A percentile compares a stretch with the other conserved stretches of the same genome.
Conservation (phyloP, 2,329 filamentous ascomycete species). For the Fusarium luffae region DNA sequence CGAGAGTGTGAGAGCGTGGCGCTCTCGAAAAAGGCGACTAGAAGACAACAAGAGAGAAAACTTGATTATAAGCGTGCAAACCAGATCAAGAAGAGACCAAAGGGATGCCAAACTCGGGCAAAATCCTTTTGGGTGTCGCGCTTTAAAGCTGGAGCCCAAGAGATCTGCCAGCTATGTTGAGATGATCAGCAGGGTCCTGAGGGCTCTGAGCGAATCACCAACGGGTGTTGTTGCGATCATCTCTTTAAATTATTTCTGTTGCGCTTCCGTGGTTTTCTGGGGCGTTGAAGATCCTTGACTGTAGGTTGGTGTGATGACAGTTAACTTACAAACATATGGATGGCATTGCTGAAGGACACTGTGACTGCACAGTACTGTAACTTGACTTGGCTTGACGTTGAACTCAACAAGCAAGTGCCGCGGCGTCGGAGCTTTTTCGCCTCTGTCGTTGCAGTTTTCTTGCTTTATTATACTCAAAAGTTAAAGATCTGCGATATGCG, state of each 20-base stretch:
- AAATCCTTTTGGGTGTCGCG: constrained; percentile 18
- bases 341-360: not conserved
- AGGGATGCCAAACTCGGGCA: constrained; percentile 14
- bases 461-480: constrained; percentile 2
- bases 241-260: constrained; percentile 9
- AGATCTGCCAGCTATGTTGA: constrained; percentile 37
- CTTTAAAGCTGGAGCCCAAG: not conserved
- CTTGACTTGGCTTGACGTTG: not conserved
- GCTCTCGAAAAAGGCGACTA: constrained; percentile 7
- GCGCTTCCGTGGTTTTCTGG: constrained; percentile 14
- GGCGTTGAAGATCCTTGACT: not conserved
- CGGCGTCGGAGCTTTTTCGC: constrained; percentile 15
- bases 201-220: constrained; percentile 29
- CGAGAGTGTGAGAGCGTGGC: constrained; percentile 38
- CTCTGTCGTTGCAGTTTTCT: constrained; percentile 3
- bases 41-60: constrained; percentile 21
- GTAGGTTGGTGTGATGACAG: constrained; percentile 5
- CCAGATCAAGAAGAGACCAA: not conserved
- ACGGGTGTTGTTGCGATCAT: not conserved
- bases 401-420: constrained; percentile 14
- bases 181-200: constrained; percentile 41
- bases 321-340: constrained; percentile 17
- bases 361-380: not conserved
- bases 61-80: constrained; percentile 25
- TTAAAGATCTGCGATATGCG: constrained; percentile 28